phyloP scores from a whole-genome alignment of 345 rosid genomes.

The Chamaenerion angustifolium region DNA sequence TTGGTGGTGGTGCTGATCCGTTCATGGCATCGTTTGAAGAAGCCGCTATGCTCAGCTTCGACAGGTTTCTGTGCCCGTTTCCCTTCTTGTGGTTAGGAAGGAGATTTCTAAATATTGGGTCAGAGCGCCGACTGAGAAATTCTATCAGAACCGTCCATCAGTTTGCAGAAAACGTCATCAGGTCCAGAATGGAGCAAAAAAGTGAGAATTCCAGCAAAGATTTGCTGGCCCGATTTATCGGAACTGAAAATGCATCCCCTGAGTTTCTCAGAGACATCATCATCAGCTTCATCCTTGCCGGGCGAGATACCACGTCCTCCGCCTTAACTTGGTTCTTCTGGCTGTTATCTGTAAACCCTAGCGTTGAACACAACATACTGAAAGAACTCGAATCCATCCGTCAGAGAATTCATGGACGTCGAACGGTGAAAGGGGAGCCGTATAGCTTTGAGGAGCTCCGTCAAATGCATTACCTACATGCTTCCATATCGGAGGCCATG shows the following conservation, averaged over 20 bases:
- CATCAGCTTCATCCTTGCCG: constrained; percentile 41
- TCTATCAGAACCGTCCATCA: constrained; percentile 15
- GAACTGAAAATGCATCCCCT: constrained; percentile 7
- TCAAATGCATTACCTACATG: constrained; percentile 32
- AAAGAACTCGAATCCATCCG: constrained; percentile 15
- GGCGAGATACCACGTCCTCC: constrained; percentile 36
- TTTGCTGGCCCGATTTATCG: constrained; percentile 20
- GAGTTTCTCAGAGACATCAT: constrained; percentile 19
- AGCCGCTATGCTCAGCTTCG: constrained; percentile 13
- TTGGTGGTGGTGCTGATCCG: constrained; percentile 12
- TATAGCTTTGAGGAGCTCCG: constrained; percentile 14
- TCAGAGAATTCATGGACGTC: not conserved
- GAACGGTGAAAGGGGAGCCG: constrained; percentile 2
- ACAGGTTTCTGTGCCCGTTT: not conserved
- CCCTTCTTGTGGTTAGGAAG: constrained; percentile 9
- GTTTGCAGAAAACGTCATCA: constrained; percentile 15
- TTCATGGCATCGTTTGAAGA: constrained; percentile 30
- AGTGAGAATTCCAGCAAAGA: constrained; percentile 12
- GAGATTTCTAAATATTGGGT: constrained; percentile 18
- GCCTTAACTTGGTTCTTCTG: constrained; percentile 41
- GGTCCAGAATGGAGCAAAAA: constrained; percentile 13
- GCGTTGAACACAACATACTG: constrained; percentile 14
- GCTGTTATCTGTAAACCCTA: constrained; percentile 16
- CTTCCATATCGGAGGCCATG: constrained; percentile 31
- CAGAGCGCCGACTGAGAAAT: constrained; percentile 21